These are phyloP conservation scores for Gossypium davidsonii DNA, from an alignment of 441 rosid species.

Conservation along the genomic window DNA sequence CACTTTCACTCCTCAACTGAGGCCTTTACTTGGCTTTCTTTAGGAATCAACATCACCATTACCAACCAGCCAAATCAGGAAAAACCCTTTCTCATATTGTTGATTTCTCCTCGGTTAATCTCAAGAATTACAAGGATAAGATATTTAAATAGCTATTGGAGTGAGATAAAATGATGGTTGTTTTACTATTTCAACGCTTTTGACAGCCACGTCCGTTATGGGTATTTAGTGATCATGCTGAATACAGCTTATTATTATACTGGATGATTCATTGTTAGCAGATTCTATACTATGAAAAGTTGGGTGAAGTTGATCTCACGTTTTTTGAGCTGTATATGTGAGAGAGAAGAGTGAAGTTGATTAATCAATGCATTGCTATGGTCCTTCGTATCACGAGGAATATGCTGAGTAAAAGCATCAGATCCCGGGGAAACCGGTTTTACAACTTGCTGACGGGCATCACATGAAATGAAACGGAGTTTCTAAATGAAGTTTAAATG, in stretches of 20 bases:
- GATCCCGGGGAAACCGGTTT: background rate
- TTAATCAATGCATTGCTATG: background rate
- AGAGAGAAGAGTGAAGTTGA: background rate
- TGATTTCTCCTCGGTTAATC: background rate
- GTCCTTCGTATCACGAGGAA: background rate
- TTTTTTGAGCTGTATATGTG: background rate
- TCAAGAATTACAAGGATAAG: no score
- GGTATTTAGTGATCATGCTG: background rate
- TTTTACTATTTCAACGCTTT: background rate
- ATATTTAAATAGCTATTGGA: no score
- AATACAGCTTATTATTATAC: background rate
- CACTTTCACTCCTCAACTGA: slow-evolving; percentile 26
- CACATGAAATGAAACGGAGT: background rate
- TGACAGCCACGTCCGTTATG: background rate
- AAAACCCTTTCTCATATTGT: slow-evolving; percentile 2
- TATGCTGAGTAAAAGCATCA: background rate
- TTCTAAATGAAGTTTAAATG: background rate
- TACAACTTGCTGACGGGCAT: background rate
- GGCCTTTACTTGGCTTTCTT: slow-evolving; percentile 5
- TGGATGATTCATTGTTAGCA: background rate
- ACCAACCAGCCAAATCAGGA: slow-evolving; percentile 20
- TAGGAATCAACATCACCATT: slow-evolving; percentile 17
- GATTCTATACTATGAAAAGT: background rate
- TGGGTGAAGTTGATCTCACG: background rate
- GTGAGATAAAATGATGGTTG: no score